Evolutionary conservation across 164 flowering plant genomes (phyloP).

Genomic region (Liriodendron chinense): DNA sequence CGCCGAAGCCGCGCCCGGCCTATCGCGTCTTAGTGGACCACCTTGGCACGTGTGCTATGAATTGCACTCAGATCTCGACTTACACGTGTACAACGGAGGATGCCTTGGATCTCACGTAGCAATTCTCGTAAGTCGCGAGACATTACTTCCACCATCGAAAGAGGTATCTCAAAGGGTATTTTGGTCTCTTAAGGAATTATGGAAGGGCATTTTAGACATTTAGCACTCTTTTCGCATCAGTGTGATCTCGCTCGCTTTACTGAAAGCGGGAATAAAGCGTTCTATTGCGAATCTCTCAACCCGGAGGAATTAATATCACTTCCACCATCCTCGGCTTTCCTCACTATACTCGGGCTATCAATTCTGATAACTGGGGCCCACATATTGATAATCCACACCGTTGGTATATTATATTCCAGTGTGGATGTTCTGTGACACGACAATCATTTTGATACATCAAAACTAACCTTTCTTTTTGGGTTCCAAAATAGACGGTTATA

Average conservation of each 20-base stretch:
- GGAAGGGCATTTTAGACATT: neutral
- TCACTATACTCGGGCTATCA: neutral
- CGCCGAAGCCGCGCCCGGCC: no score
- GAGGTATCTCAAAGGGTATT: neutral
- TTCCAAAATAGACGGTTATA: no score
- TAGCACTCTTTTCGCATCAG: neutral
- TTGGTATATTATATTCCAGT: neutral
- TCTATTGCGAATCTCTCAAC: neutral
- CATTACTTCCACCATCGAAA: neutral
- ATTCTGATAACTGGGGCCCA: neutral
- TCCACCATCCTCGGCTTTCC: neutral
- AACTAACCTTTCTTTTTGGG: no score
- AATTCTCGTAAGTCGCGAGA: neutral
- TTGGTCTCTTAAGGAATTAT: neutral
- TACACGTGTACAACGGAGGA: neutral
- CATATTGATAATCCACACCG: neutral
- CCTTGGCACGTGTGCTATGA: no score
- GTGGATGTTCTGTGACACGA: no score
- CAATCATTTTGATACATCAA: no score
- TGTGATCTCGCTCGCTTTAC: constrained; percentile 3
- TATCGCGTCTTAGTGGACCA: no score
- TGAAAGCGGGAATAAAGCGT: constrained; percentile 15
- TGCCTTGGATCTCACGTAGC: neutral
- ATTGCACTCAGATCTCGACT: neutral
- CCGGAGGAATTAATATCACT: neutral